Evolutionary conservation across 306 rosid species (phyloP).

Genomic region (Citrullus mucosospermus): DNA sequence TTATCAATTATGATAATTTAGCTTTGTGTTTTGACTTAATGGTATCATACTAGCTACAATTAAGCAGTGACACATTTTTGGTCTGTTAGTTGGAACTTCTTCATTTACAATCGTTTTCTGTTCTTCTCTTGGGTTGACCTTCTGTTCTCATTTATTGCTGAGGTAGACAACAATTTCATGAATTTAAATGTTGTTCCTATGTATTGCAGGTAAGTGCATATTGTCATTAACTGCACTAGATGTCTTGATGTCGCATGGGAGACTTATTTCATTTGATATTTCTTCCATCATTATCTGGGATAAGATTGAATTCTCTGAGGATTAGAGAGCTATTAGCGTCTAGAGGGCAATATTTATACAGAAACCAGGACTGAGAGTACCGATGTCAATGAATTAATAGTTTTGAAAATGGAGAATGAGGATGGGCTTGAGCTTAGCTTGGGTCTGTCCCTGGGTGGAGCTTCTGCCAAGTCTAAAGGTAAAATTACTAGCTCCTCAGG

Average conservation of each 20-base stretch:
- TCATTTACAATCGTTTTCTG: not conserved
- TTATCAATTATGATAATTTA: not conserved
- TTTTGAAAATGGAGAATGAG: constrained; percentile 65
- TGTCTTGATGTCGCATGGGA: not conserved
- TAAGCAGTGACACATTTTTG: not conserved
- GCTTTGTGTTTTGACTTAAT: not conserved
- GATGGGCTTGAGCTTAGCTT: constrained; percentile 91
- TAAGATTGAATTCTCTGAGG: not conserved
- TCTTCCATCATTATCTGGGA: not conserved
- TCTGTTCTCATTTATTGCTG: not conserved
- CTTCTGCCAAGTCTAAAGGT: constrained; percentile 56
- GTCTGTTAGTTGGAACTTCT: not conserved
- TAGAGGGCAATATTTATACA: not conserved
- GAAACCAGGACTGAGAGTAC: not conserved
- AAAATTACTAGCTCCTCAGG: constrained; percentile 64
- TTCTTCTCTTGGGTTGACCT: not conserved
- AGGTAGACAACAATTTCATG: not conserved
- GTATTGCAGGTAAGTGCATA: not conserved
- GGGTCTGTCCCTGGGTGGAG: constrained; percentile 82
- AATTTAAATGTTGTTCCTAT: not conserved
- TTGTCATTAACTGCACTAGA: not conserved
- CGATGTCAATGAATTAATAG: not conserved
- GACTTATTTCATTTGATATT: not conserved
- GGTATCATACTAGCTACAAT: not conserved
- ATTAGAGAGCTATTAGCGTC: not conserved